Conservation (phyloP, 768 basidiomycete genomes). For the Pleurotus platypus region DNA sequence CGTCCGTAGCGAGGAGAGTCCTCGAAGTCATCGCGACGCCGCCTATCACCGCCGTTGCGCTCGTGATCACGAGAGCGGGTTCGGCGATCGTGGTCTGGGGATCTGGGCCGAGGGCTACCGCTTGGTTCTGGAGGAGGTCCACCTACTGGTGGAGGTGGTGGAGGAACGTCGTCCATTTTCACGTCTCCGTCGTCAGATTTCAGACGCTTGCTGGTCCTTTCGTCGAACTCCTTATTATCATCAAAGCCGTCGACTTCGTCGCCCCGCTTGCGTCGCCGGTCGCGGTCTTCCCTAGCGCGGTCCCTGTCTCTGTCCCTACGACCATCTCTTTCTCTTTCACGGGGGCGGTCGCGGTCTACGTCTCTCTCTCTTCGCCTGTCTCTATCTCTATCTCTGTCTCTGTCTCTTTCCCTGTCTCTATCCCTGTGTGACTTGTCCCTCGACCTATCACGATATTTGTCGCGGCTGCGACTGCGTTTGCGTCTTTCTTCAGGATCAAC, state of each 20-base stretch:
- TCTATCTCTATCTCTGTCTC: constrained; percentile 46
- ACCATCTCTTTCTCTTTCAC: constrained; percentile 46
- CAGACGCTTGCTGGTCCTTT: constrained; percentile 61
- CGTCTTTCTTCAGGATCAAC: constrained; percentile 59
- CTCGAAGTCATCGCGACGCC: constrained; percentile 58
- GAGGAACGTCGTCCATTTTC: constrained; percentile 32
- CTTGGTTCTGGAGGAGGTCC: constrained; percentile 27
- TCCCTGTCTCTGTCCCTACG: constrained; percentile 54
- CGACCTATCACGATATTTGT: constrained; percentile 31
- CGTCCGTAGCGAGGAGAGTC: constrained; percentile 43
- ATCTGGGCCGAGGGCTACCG: constrained; percentile 39
- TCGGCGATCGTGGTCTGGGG: constrained; percentile 30
- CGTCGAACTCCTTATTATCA: constrained; percentile 44
- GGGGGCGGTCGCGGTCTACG: constrained; percentile 44
- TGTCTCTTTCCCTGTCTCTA: constrained; percentile 41
- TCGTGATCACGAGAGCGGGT: constrained; percentile 56
- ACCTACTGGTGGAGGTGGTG: constrained; percentile 19
- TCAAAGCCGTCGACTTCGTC: constrained; percentile 54
- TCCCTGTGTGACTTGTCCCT: constrained; percentile 49
- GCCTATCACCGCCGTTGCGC: constrained; percentile 39
- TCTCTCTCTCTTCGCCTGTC: constrained; percentile 48
- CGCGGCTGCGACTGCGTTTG: constrained; percentile 61
- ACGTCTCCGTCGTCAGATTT: constrained; percentile 52
- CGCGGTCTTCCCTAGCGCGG: constrained; percentile 44
- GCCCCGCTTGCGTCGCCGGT: constrained; percentile 62